Percentiles rank a stretch among this genome's conserved stretches.
Evolutionary conservation across 2,329 filamentous ascomycete genomes (phyloP).

Genomic region (Aspergillus tanneri): DNA sequence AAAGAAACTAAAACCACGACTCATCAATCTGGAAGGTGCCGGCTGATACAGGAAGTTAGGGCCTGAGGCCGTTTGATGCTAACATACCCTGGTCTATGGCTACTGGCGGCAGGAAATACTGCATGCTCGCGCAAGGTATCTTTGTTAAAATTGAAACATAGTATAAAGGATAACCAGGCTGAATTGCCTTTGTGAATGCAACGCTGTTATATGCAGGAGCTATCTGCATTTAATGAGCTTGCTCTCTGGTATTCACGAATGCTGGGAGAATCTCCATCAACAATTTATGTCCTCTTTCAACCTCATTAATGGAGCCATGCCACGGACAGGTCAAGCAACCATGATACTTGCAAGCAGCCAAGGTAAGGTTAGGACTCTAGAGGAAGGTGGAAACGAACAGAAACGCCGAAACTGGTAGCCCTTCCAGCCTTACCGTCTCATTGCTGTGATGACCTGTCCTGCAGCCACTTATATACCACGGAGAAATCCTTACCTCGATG

Average conservation of each 20-base stretch:
- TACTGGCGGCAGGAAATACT: too few relatives aligned
- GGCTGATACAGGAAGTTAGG: background rate
- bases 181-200: background rate
- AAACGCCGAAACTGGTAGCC: background rate
- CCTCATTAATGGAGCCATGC: background rate
- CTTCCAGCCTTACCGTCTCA: background rate
- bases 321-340: background rate
- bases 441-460: constrained; percentile 33
- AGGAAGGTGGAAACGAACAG: background rate
- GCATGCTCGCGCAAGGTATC: background rate
- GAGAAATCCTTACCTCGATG: constrained; percentile 76
- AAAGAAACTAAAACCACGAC: background rate
- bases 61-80: background rate
- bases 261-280: background rate
- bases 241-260: background rate
- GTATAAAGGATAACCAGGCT: background rate
- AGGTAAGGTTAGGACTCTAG: background rate
- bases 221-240: background rate
- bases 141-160: background rate
- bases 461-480: constrained; percentile 72
- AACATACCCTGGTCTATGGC: too few relatives aligned
- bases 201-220: background rate
- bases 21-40: background rate
- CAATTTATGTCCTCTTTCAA: background rate
- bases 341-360: background rate